Percentiles rank a stretch among this genome's conserved stretches.
Evolutionary conservation across 495 filamentous ascomycete species (phyloP).

Genomic region (Hypoxylon subgilvum): DNA sequence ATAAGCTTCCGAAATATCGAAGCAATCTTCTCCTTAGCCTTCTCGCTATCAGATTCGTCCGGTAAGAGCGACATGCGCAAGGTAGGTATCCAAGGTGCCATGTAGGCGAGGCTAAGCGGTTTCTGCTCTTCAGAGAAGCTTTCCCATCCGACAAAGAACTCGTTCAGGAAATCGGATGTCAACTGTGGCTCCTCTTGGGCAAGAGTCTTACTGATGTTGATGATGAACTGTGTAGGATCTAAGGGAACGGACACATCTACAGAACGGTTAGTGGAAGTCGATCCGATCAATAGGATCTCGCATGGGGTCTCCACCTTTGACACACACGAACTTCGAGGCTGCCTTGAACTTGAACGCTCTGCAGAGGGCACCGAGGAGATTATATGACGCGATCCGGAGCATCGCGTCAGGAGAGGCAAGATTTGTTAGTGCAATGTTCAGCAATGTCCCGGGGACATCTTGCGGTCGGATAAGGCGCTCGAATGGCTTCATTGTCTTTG

Average conservation of each 20-base stretch:
- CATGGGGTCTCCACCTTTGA: slow-evolving; percentile 53
- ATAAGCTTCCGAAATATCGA: slow-evolving; percentile 67
- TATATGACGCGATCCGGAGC: slow-evolving; percentile 66
- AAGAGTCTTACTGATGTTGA: slow-evolving; percentile 66
- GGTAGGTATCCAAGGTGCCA: slow-evolving; percentile 68
- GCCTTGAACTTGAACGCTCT: slow-evolving; percentile 68
- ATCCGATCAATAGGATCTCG: not conserved
- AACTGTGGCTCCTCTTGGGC: slow-evolving; percentile 67
- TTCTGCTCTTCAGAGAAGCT: slow-evolving; percentile 67
- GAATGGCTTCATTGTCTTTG: slow-evolving; percentile 59
- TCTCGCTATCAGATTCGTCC: slow-evolving; percentile 64
- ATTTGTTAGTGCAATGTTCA: slow-evolving; percentile 70
- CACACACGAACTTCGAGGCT: slow-evolving; percentile 62
- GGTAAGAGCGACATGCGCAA: slow-evolving; percentile 62
- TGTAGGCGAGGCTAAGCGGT: slow-evolving; percentile 67
- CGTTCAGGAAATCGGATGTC: slow-evolving; percentile 69
- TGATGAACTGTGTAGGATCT: slow-evolving; percentile 66
- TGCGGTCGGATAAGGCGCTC: slow-evolving; percentile 69
- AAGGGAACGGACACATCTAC: slow-evolving; percentile 62
- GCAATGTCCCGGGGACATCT: slow-evolving; percentile 69
- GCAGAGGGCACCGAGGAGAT: slow-evolving; percentile 66
- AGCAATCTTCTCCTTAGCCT: slow-evolving; percentile 65
- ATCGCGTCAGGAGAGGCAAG: slow-evolving; percentile 62
- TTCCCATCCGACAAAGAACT: slow-evolving; percentile 73
- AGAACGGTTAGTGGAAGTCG: slow-evolving; percentile 13